These are phyloP conservation scores for Linanthus parryae DNA, from an alignment of 148 eudicot genomes.

Conservation along the genomic window DNA sequence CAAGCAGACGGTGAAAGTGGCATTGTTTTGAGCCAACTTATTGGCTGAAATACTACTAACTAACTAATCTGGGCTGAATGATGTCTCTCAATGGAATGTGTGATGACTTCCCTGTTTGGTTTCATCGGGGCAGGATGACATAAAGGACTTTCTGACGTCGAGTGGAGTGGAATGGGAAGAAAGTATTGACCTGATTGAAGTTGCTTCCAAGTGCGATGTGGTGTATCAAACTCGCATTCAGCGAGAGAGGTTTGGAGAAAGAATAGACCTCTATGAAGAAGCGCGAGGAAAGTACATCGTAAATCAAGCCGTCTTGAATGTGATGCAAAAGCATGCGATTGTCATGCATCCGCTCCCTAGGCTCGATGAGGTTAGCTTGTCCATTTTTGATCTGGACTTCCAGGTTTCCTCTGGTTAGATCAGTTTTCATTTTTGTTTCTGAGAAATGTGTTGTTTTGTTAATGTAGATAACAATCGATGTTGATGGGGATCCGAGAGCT, in stretches of 20 bases:
- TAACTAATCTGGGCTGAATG: too few relatives aligned
- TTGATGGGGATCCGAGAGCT: slow-evolving; percentile 91
- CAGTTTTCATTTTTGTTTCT: neutral
- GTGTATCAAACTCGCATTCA: slow-evolving; percentile 99
- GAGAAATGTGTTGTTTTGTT: neutral
- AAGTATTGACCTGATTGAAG: slow-evolving; percentile 79
- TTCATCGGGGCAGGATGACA: slow-evolving; percentile 99
- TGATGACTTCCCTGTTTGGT: too few relatives aligned
- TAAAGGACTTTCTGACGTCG: slow-evolving; percentile 71
- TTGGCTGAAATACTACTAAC: too few relatives aligned
- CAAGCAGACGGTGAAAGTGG: too few relatives aligned
- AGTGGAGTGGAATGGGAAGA: slow-evolving; percentile 89
- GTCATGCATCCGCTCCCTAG: slow-evolving; percentile 98
- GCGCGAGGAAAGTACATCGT: slow-evolving; percentile 94
- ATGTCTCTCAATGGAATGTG: too few relatives aligned
- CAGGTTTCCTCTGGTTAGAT: neutral
- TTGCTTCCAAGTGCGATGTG: slow-evolving; percentile 96
- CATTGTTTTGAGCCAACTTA: too few relatives aligned
- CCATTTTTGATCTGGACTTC: too few relatives aligned
- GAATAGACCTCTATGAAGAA: slow-evolving; percentile 69
- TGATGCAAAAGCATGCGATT: slow-evolving; percentile 85
- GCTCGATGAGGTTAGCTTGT: slow-evolving; percentile 91
- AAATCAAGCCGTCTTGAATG: slow-evolving; percentile 44
- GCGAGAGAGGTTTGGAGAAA: slow-evolving; percentile 83
- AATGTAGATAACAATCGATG: slow-evolving; percentile 82